Evolutionary conservation across 2,329 filamentous ascomycete genomes (phyloP).

Genomic region (Beauveria bassiana): DNA sequence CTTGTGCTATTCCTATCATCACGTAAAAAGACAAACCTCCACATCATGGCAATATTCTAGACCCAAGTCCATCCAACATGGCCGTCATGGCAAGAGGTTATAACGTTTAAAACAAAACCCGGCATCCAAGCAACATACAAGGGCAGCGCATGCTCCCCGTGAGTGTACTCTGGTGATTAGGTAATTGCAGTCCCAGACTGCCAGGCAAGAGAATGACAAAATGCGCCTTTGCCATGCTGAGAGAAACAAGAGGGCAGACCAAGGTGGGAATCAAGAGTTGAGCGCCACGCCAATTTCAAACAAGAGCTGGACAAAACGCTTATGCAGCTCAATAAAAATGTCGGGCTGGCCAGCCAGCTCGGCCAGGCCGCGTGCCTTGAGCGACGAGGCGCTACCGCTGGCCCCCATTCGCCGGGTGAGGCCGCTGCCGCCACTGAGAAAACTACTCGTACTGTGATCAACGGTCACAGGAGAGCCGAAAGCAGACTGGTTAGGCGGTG

Average conservation of each 20-base stretch:
- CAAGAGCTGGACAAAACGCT: constrained; percentile 54
- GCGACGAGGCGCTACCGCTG: constrained; percentile 46
- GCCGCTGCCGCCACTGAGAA: constrained; percentile 47
- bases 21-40: not conserved
- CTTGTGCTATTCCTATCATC: constrained; percentile 6
- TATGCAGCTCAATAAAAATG: constrained; percentile 60
- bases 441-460: constrained; percentile 43
- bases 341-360: constrained; percentile 60
- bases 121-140: not conserved
- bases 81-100: not conserved
- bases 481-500: constrained; percentile 20
- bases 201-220: constrained; percentile 12
- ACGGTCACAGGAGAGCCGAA: constrained; percentile 24
- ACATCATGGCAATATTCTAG: not conserved
- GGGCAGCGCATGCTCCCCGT: not conserved
- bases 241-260: constrained; percentile 1
- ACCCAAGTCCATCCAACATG: constrained; percentile 5
- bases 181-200: not conserved
- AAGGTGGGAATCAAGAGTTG: constrained; percentile 31
- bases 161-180: not conserved
- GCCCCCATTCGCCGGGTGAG: constrained; percentile 51
- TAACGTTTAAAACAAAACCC: not conserved
- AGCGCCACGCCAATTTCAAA: constrained; percentile 50
- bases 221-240: constrained; percentile 17
- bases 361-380: constrained; percentile 53